These are phyloP conservation scores for Cladosporium phlei DNA, from an alignment of 2,329 filamentous ascomycete genomes.

Conservation along the genomic window DNA sequence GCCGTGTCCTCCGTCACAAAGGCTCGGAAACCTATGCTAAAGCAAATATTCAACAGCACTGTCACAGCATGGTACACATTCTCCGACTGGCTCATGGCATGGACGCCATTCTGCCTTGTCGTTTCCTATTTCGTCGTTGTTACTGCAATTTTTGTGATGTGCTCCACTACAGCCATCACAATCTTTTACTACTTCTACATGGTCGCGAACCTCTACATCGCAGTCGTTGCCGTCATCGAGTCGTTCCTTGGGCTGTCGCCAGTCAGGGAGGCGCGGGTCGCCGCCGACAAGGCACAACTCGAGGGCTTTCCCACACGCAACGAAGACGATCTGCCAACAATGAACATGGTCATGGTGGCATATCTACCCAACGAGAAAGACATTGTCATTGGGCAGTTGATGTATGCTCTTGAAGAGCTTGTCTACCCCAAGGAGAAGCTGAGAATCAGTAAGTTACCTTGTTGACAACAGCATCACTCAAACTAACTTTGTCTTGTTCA, in stretches of 20 bases:
- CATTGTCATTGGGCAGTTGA: slow-evolving; percentile 45
- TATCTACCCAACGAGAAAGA: slow-evolving; percentile 50
- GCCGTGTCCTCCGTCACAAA: not conserved
- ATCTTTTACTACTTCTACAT: slow-evolving; percentile 33
- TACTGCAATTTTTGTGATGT: slow-evolving; percentile 29
- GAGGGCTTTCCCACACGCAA: slow-evolving; percentile 22
- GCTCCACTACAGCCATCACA: slow-evolving; percentile 24
- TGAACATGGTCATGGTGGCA: slow-evolving; percentile 47
- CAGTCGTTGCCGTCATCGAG: slow-evolving; percentile 25
- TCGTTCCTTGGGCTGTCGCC: slow-evolving; percentile 30
- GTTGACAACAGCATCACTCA: not conserved
- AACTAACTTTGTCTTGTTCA: not conserved
- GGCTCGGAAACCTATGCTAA: not conserved
- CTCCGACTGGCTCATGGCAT: slow-evolving; percentile 29
- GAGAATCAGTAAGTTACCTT: slow-evolving; percentile 34
- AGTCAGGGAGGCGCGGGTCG: slow-evolving; percentile 25
- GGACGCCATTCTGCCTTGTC: slow-evolving; percentile 28
- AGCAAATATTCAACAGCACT: slow-evolving; percentile 2
- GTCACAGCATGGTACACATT: slow-evolving; percentile 18
- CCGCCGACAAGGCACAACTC: slow-evolving; percentile 27
- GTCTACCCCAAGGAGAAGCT: slow-evolving; percentile 44
- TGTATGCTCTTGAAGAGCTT: slow-evolving; percentile 45
- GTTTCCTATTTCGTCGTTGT: slow-evolving; percentile 28
- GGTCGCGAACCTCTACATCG: slow-evolving; percentile 31
- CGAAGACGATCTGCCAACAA: slow-evolving; percentile 33